These are phyloP conservation scores for Calonectria pteridis DNA, from an alignment of 2,329 filamentous ascomycete species.

Conservation along the genomic window DNA sequence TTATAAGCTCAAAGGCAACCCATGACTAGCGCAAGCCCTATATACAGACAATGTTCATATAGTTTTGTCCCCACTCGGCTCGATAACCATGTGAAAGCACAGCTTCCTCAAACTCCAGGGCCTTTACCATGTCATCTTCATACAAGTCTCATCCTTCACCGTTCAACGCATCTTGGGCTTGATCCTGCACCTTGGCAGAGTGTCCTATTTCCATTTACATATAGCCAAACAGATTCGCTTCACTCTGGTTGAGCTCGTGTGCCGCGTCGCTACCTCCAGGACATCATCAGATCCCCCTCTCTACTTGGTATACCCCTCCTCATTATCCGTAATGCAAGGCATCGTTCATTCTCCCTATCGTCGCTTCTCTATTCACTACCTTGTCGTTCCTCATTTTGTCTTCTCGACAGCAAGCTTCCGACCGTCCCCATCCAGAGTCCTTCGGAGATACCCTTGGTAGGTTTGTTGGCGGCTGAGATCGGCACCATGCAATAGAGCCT, in stretches of 20 bases:
- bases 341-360: slow-evolving; percentile 1
- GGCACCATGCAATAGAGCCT: not conserved
- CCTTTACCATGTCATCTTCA: not conserved
- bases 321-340: slow-evolving; percentile 7
- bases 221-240: slow-evolving; percentile 26
- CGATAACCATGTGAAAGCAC: not conserved
- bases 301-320: slow-evolving; percentile 9
- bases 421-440: not conserved
- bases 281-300: slow-evolving; percentile 9
- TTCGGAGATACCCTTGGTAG: not conserved
- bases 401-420: not conserved
- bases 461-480: not conserved
- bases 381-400: not conserved
- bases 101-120: slow-evolving; percentile 7
- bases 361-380: not conserved
- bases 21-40: not conserved
- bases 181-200: slow-evolving; percentile 17
- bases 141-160: not conserved
- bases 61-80: not conserved
- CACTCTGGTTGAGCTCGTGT: slow-evolving; percentile 17
- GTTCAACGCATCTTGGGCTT: not conserved
- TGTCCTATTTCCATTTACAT: slow-evolving; percentile 18
- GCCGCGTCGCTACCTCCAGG: not conserved
- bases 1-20: not conserved
- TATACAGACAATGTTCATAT: not conserved